Evolutionary conservation across 768 basidiomycete genomes (phyloP), one percentile per base, ranked within the genome.

Genomic region (Baorangia bicolor): DNA sequence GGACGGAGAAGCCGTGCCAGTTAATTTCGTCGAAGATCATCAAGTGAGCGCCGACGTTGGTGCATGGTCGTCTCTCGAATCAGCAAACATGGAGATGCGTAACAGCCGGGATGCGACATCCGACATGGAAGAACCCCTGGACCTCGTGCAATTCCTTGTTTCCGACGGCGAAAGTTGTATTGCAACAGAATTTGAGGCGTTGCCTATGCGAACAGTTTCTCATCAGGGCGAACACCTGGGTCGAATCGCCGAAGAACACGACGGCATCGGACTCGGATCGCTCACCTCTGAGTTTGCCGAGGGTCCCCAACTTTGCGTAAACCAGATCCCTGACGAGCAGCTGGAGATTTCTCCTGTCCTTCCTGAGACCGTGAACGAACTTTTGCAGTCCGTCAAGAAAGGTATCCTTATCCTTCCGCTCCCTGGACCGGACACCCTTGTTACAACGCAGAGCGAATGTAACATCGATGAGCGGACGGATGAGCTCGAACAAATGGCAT

Each of bases 1-100:
- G 20, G 61, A 66, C 30, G 64, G 64, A 30, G 48, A 57, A 27
- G 51, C 53, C 3, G 51, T 60, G 18, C 61, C 57, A 0, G 50
- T 57, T 3, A 31, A 44, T 8, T 45, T 57, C 6, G n/a, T 20
- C 8, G 55, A 56, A 10, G 61, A 55, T 34, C n/a, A 28, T 40
- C 42, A 39, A 28, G 43, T 8, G 12, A 31, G 2, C 21, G 30
- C 18, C 3, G 25, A 31, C 12, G 9, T 23, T 25, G 14, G 12
- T 28, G 10, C 14, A 31, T 25, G 37, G 43, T 25, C 37, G 1
- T 11, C 44, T 33, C 46, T 49, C 21, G 52, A 45, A n/a, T 12
- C 14, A 11, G n/a, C 13, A 21, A 27, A 23, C 34, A 25, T 46
- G 46, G 38, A 39, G 18, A 18, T n/a, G n/a, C 37, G 12, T 7